Conservation (phyloP, 345 rosid species). For the Salix dunnii region DNA sequence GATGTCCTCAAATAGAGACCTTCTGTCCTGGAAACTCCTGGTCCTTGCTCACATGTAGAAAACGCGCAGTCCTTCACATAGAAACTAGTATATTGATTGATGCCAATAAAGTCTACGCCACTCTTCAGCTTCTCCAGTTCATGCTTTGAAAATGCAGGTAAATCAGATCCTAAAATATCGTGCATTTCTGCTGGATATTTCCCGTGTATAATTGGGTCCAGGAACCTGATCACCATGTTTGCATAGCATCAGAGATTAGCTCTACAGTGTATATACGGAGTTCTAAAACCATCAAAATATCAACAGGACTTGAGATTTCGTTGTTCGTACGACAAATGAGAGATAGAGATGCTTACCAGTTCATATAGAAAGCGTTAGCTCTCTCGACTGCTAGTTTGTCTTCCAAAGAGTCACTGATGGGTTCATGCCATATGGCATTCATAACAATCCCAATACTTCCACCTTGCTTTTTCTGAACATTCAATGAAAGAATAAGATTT, state of each 20-base stretch:
- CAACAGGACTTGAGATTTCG: background rate
- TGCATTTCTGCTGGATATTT: conserved; percentile 58
- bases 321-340: too few relatives aligned
- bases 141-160: conserved; percentile 47
- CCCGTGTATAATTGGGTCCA: conserved; percentile 59
- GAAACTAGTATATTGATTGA: conserved; percentile 60
- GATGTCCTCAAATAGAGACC: conserved; percentile 40
- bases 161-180: conserved; percentile 36
- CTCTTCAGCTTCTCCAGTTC: conserved; percentile 36
- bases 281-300: background rate
- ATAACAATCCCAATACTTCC: conserved; percentile 63
- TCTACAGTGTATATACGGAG: background rate
- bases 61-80: conserved; percentile 56
- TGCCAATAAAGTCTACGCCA: conserved; percentile 59
- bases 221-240: conserved; percentile 41
- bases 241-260: background rate
- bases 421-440: conserved; percentile 56
- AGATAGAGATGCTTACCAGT: conserved; percentile 40
- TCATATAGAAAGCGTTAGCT: conserved; percentile 56
- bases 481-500: background rate
- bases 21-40: conserved; percentile 48
- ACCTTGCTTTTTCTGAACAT: conserved; percentile 44
- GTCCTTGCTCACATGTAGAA: conserved; percentile 46
- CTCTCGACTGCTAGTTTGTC: conserved; percentile 56
- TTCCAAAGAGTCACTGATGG: conserved; percentile 44